These are phyloP conservation scores for Scutellaria baicalensis DNA, from an alignment of 257 asterid genomes.

Conservation along the genomic window DNA sequence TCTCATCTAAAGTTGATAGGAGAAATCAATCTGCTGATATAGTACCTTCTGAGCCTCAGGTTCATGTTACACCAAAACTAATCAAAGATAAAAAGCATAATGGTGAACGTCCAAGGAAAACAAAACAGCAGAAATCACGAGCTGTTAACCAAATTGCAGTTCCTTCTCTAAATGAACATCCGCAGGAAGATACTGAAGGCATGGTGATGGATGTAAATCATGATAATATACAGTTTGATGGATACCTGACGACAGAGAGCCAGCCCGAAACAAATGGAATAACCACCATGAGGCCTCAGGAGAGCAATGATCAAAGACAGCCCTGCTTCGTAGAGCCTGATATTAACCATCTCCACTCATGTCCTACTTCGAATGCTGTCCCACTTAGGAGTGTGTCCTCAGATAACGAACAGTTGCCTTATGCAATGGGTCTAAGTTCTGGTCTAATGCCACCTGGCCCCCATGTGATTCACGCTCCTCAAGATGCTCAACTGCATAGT, in stretches of 20 bases:
- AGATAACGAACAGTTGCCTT: constrained; percentile 19
- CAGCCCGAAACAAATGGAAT: constrained; percentile 17
- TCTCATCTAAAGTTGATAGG: constrained; percentile 50
- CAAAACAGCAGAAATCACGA: constrained; percentile 27
- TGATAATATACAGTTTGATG: constrained; percentile 9
- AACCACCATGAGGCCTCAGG: constrained; percentile 15
- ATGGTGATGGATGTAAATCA: constrained; percentile 31
- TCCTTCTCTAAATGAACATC: constrained; percentile 29
- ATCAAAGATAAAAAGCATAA: constrained; percentile 25
- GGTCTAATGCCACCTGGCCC: constrained; percentile 26
- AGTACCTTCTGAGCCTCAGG: constrained; percentile 4
- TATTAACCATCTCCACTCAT: constrained; percentile 20
- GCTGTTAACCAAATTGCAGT: constrained; percentile 15
- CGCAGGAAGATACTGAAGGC: constrained; percentile 19
- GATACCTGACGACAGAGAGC: constrained; percentile 20
- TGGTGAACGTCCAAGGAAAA: constrained; percentile 24
- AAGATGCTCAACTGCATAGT: constrained; percentile 15
- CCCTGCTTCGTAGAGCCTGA: constrained; percentile 25
- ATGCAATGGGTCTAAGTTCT: constrained; percentile 23
- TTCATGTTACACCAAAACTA: constrained; percentile 12
- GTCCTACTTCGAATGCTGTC: constrained; percentile 28
- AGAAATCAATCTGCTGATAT: constrained; percentile 27
- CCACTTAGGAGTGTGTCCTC: constrained; percentile 1
- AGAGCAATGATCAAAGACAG: constrained; percentile 16
- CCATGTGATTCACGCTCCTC: constrained; percentile 15